Conservation (phyloP, 371 early-diverging fungal genomes). For the Actinomucor elegans region DNA sequence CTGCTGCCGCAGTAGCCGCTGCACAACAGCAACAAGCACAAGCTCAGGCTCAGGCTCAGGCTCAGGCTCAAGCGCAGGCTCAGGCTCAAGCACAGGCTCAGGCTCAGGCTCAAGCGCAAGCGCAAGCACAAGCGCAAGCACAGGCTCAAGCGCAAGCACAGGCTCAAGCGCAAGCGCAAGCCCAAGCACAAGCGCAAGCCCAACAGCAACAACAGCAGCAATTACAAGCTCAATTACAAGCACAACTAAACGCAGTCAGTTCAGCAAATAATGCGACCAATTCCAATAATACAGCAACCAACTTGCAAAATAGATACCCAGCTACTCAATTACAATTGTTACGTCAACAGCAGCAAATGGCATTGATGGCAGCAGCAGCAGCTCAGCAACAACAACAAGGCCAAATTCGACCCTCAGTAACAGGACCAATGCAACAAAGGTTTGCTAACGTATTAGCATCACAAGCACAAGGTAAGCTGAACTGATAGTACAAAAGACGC, state of each 20-base stretch:
- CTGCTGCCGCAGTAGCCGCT: background rate
- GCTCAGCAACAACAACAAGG: conserved; percentile 19
- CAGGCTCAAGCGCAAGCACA: conserved; percentile 16
- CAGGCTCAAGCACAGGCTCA: conserved; percentile 32
- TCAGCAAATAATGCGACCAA: conserved; percentile 16
- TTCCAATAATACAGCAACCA: conserved; percentile 3
- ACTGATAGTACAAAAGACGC: background rate
- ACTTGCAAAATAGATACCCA: conserved; percentile 38
- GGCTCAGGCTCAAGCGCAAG: conserved; percentile 31
- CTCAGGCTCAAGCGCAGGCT: conserved; percentile 5
- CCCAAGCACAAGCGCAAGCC: conserved; percentile 1
- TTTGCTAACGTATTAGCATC: conserved; percentile 30
- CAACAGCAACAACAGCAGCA: conserved; percentile 14
- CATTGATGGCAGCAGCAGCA: conserved; percentile 31
- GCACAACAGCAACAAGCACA: conserved; percentile 7
- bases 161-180: conserved; percentile 18
- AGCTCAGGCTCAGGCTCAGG: background rate
- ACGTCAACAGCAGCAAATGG: conserved; percentile 45
- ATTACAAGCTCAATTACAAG: conserved; percentile 13
- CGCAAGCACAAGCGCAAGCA: conserved; percentile 9
- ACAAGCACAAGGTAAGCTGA: conserved; percentile 26
- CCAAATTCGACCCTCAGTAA: conserved; percentile 23
- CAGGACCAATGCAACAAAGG: conserved; percentile 28
- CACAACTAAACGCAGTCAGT: conserved; percentile 15
- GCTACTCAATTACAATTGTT: conserved; percentile 49